phyloP scores from a whole-genome alignment of 2,329 filamentous ascomycete genomes.

The Aspergillus ibericus region DNA sequence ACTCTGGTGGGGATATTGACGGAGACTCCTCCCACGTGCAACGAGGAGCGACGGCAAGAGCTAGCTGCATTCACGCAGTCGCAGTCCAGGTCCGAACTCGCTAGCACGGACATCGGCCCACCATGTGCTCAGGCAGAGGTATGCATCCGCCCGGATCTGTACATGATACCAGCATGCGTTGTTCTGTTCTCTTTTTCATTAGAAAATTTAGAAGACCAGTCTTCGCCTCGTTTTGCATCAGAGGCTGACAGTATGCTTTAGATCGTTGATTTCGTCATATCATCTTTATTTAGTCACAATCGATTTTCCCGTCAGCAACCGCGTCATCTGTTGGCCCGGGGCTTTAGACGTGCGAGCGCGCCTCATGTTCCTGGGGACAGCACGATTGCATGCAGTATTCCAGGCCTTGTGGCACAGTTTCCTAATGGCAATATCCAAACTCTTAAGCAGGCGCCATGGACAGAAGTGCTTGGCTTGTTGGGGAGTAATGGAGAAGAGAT shows the following conservation, averaged over 20 bases:
- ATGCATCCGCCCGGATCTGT: background rate
- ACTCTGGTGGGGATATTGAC: conserved; percentile 62
- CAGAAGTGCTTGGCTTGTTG: conserved; percentile 69
- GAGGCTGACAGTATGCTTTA: conserved; percentile 34
- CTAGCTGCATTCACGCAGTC: conserved; percentile 65
- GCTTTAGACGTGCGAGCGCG: conserved; percentile 60
- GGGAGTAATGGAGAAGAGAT: conserved; percentile 73
- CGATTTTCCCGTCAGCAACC: conserved; percentile 54
- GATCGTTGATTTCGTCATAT: conserved; percentile 77
- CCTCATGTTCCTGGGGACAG: conserved; percentile 14
- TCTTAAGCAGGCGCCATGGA: conserved; percentile 73
- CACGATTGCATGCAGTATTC: conserved; percentile 53
- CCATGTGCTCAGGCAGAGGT: conserved; percentile 66
- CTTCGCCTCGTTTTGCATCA: background rate
- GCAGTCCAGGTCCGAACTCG: conserved; percentile 43
- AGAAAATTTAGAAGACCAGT: background rate
- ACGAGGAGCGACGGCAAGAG: conserved; percentile 51
- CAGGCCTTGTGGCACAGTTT: conserved; percentile 63
- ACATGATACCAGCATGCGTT: background rate
- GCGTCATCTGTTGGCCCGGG: conserved; percentile 79
- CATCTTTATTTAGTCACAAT: conserved; percentile 68
- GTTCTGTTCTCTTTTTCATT: background rate
- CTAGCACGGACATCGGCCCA: conserved; percentile 39
- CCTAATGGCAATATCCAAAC: conserved; percentile 69
- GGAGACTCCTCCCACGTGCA: conserved; percentile 30